These are phyloP conservation scores for Clavispora asparagi DNA, from an alignment of 805 yeast species.

Conservation along the genomic window DNA sequence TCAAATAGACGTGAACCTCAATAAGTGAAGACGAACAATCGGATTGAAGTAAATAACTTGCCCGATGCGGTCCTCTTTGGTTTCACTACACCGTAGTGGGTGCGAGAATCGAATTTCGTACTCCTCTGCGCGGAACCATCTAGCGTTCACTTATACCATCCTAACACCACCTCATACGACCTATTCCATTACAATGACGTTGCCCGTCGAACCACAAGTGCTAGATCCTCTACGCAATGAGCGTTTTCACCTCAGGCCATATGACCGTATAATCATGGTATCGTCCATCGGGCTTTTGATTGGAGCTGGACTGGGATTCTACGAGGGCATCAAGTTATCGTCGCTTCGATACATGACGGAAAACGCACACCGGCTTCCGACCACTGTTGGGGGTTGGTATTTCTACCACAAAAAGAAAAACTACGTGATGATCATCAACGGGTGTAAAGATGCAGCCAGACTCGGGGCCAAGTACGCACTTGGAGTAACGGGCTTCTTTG, in stretches of 20 bases:
- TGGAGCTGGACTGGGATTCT: constrained; percentile 53
- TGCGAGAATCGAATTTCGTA: background rate
- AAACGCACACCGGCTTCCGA: constrained; percentile 78
- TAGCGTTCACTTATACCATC: background rate
- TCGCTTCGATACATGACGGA: constrained; percentile 65
- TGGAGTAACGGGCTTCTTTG: constrained; percentile 48
- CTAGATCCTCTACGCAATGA: constrained; percentile 17
- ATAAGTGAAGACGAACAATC: too few relatives aligned
- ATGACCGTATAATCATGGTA: constrained; percentile 40
- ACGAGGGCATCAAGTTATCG: constrained; percentile 50
- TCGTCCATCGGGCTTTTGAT: constrained; percentile 32
- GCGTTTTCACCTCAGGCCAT: constrained; percentile 48
- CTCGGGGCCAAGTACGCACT: constrained; percentile 32
- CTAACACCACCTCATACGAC: background rate
- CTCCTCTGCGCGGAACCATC: background rate
- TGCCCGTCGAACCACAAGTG: background rate
- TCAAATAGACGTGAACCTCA: too few relatives aligned
- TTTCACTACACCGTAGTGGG: background rate
- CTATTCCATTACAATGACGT: background rate
- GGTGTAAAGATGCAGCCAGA: constrained; percentile 44
- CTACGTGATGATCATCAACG: constrained; percentile 60
- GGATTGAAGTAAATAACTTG: too few relatives aligned
- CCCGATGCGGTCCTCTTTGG: too few relatives aligned
- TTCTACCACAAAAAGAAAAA: constrained; percentile 81
- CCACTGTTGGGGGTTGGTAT: constrained; percentile 79